These are phyloP conservation scores for Macaranga tanarius DNA, from an alignment of 441 rosid species.

Conservation along the genomic window DNA sequence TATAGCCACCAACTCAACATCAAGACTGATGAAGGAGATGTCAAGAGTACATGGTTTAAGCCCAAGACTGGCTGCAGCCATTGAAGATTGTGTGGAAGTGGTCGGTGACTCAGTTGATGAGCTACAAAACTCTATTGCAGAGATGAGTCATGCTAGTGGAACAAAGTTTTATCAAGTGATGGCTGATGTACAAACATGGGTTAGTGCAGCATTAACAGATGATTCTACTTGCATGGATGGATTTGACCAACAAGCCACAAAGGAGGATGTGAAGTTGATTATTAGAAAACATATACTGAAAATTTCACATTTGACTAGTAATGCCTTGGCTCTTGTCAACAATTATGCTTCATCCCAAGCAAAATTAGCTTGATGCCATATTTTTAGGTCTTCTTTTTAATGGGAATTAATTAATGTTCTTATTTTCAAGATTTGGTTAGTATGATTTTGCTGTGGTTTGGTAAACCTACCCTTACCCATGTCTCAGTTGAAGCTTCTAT, in stretches of 20 bases:
- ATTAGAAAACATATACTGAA: slow-evolving; percentile 42
- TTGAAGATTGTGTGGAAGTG: slow-evolving; percentile 61
- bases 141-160: slow-evolving; percentile 33
- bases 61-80: slow-evolving; percentile 41
- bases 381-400: too few species aligned
- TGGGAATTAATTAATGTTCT: too few species aligned
- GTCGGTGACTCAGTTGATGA: slow-evolving; percentile 49
- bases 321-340: slow-evolving; percentile 48
- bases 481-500: too few species aligned
- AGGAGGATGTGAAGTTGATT: slow-evolving; percentile 35
- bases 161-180: slow-evolving; percentile 40
- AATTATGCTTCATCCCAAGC: too few species aligned
- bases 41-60: slow-evolving; percentile 31
- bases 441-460: too few species aligned
- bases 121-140: slow-evolving; percentile 51
- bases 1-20: slow-evolving; percentile 35
- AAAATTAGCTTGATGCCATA: too few species aligned
- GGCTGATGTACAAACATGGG: slow-evolving; percentile 70
- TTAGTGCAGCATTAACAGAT: slow-evolving; percentile 70
- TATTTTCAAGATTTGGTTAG: too few species aligned
- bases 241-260: slow-evolving; percentile 27
- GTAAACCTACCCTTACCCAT: too few species aligned
- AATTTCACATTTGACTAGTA: slow-evolving; percentile 57
- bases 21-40: slow-evolving; percentile 40
- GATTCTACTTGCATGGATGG: slow-evolving; percentile 73